Conservation (phyloP, 179 eudicot genomes). For the Actinidia chinensis region DNA sequence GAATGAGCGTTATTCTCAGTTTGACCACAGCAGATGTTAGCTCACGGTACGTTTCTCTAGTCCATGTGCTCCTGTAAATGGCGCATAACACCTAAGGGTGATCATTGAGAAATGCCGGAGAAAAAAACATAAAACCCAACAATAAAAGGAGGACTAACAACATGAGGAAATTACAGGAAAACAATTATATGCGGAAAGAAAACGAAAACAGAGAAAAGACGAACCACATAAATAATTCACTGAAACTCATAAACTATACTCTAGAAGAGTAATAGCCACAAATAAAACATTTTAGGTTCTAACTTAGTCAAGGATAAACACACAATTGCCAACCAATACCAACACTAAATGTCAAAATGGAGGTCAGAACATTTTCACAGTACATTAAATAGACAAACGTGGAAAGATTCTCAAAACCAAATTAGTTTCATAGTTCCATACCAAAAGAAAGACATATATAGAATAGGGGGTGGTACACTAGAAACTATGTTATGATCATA, state of each 20-base stretch:
- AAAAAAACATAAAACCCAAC: not conserved
- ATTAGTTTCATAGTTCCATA: too few species aligned
- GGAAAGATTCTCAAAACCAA: too few species aligned
- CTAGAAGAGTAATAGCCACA: too few species aligned
- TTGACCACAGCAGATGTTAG: slow-evolving; percentile 77
- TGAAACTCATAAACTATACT: not conserved
- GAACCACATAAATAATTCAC: not conserved
- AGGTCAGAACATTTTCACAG: too few species aligned
- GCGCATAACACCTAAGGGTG: slow-evolving; percentile 6
- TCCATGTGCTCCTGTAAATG: slow-evolving; percentile 90
- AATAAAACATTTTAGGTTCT: too few species aligned
- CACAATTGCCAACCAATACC: too few species aligned
- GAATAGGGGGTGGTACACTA: too few species aligned
- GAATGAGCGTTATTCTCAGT: not conserved
- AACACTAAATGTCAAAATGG: too few species aligned
- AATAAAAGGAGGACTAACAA: not conserved
- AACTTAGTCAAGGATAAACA: too few species aligned
- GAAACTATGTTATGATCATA: too few species aligned
- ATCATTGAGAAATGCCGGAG: not conserved
- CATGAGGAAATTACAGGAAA: not conserved
- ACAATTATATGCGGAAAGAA: not conserved
- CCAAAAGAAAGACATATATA: too few species aligned
- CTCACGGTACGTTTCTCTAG: slow-evolving; percentile 94
- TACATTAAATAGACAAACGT: too few species aligned
- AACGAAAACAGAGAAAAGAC: not conserved